phyloP scores from a whole-genome alignment of 768 basidiomycete species.

The Russula dissimulans region DNA sequence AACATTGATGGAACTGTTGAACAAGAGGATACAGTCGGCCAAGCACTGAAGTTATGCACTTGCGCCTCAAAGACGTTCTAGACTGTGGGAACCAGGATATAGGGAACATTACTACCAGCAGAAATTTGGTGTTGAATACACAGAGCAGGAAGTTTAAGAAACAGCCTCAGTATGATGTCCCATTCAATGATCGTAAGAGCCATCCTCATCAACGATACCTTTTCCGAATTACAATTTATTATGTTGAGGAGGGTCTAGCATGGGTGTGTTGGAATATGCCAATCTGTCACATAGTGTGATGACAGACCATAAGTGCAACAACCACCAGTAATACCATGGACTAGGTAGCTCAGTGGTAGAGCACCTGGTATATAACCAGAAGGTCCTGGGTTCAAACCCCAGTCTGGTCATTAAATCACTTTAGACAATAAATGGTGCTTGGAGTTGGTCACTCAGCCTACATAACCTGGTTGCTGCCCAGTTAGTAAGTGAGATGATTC shows the following conservation, averaged over 20 bases:
- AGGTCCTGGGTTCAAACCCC: too few relatives aligned
- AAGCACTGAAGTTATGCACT: constrained; percentile 30
- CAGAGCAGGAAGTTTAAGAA: constrained; percentile 64
- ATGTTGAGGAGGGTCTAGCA: constrained; percentile 86
- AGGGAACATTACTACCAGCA: constrained; percentile 89
- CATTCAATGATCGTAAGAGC: not conserved
- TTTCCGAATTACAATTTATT: constrained; percentile 64
- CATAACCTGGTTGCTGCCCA: too few relatives aligned
- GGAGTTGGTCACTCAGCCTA: too few relatives aligned
- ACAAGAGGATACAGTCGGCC: constrained; percentile 87
- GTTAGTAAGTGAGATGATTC: too few relatives aligned
- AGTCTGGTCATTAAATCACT: too few relatives aligned
- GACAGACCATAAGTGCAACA: too few relatives aligned
- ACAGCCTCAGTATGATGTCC: constrained; percentile 39
- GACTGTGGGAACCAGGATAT: constrained; percentile 95
- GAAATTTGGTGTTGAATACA: constrained; percentile 74
- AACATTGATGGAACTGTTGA: constrained; percentile 90
- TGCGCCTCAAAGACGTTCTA: constrained; percentile 27
- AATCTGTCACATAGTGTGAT: too few relatives aligned
- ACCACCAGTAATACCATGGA: too few relatives aligned
- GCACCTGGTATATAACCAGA: too few relatives aligned
- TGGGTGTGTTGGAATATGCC: too few relatives aligned
- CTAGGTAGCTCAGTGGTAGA: too few relatives aligned
- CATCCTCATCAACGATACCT: not conserved
- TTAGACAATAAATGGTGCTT: too few relatives aligned